Evolutionary conservation across 331 rosid genomes (phyloP), one percentile per base, ranked within the genome.

Genomic region (Cydonia oblonga): DNA sequence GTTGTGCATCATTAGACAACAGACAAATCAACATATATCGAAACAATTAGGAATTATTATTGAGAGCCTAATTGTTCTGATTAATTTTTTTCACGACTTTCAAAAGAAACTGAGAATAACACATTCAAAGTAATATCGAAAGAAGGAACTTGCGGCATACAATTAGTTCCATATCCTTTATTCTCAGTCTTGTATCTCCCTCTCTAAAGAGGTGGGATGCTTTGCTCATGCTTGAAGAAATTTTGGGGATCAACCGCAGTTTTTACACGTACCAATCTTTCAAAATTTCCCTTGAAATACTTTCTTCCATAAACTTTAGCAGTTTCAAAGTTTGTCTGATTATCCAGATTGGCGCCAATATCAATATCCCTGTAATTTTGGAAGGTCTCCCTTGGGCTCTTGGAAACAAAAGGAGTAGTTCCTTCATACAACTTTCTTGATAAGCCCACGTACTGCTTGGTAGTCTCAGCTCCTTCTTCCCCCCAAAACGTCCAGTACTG

Each of bases 221-320:
- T 63, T 63, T 73, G 77, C 33, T 73, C 77, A 32, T 73, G 25
- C 69, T 35, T 73, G 46, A 61, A 73, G 18, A 49, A 29, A 23
- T 73, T 63, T 6, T 42, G 24, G 15, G 62, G 76, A 62, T 62
- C 76, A 4, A 73, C 70, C 29, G 7, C 38, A 14, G 69, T 46
- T 9, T 72, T 72, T 16, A 72, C 71, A 26, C 11, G 23, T 13
- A 67, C 71, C 15, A 54, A 20, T 54, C 24, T 20, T n/a, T 54
- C 24, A 54, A 54, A 54, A 54, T 54, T 54, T 3, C 60, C 60
- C 60, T 54, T 54, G 24, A 54, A 54, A 54, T n/a, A 54, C 24
- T 54, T 54, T 5, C 60, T 54, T 54, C 60, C 60, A 9, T 54
- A 54, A 54, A 20, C 15, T 20, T 20, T 20, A 54, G 28, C 60